Percentiles rank a stretch among this genome's conserved stretches.
Evolutionary conservation across 2,329 filamentous ascomycete genomes (phyloP).

Genomic region (Xenosphaeropsis pyriputrescens): DNA sequence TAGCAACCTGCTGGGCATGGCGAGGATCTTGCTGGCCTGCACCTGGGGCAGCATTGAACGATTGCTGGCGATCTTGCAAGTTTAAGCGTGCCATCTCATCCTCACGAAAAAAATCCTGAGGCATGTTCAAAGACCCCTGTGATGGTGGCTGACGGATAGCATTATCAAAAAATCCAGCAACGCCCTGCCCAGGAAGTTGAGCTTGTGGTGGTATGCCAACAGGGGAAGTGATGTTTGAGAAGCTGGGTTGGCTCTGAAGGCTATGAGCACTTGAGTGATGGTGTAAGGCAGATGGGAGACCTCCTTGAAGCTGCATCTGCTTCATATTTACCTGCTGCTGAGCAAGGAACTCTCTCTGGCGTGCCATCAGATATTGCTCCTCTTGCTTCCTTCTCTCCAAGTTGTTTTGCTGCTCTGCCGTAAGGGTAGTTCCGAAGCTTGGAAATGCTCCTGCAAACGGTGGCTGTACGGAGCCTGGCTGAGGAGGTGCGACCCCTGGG

Average conservation of each 20-base stretch:
- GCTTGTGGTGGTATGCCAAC: conserved; percentile 42
- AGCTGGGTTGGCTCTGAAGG: conserved; percentile 92
- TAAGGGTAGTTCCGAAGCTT: conserved; percentile 89
- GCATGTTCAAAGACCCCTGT: conserved; percentile 25
- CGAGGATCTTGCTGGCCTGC: conserved; percentile 5
- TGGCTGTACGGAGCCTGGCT: conserved; percentile 56
- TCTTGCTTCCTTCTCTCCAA: conserved; percentile 93
- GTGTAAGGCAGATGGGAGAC: conserved; percentile 44
- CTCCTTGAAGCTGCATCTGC: conserved; percentile 51
- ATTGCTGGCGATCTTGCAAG: conserved; percentile 20
- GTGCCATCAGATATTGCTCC: conserved; percentile 91
- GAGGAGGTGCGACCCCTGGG: conserved; percentile 22
- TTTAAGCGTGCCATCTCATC: conserved; percentile 63
- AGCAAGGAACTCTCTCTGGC: conserved; percentile 84
- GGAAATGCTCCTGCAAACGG: conserved; percentile 90
- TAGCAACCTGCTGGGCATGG: conserved; percentile 15
- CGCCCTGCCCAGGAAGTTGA: conserved; percentile 31
- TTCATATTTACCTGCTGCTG: conserved; percentile 70
- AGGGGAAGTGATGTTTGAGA: conserved; percentile 86
- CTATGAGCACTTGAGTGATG: conserved; percentile 94
- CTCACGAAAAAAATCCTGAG: conserved; percentile 43
- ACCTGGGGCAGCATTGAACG: conserved; percentile 8
- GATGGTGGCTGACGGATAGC: conserved; percentile 25
- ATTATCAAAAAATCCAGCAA: conserved; percentile 57
- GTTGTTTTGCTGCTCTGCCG: conserved; percentile 95